Evolutionary conservation across 169 alveolate genomes (phyloP).

Genomic region (Hammondia hammondi): DNA sequence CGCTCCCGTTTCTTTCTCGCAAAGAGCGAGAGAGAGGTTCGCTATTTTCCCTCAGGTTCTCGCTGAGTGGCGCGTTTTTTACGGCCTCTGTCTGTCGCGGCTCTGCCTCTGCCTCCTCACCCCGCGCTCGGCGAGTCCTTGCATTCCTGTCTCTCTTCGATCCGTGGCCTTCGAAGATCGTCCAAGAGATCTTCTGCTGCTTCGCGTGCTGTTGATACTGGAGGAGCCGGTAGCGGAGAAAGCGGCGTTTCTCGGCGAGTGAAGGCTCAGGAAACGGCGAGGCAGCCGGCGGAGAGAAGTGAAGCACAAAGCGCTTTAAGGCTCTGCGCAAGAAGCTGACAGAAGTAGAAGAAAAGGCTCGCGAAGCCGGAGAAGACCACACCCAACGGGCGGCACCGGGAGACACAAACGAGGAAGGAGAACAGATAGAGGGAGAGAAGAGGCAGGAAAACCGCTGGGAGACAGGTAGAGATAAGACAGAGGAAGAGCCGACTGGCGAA

Average conservation of each 20-base stretch:
- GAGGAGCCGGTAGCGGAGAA: slow-evolving; percentile 39
- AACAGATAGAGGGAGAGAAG: neutral
- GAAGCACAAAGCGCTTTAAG: neutral
- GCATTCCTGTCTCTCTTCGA: too few species aligned
- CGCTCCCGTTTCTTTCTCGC: too few species aligned
- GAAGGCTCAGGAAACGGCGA: slow-evolving; percentile 7
- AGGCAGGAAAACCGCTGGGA: neutral
- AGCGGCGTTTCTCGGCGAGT: neutral
- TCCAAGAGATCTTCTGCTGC: neutral
- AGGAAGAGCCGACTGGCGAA: neutral
- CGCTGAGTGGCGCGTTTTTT: too few species aligned
- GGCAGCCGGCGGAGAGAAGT: slow-evolving; percentile 4
- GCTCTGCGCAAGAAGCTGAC: neutral
- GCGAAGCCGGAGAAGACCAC: neutral
- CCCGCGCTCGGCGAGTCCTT: too few species aligned
- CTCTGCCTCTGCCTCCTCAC: neutral
- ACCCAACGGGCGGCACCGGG: neutral
- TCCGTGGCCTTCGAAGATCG: neutral
- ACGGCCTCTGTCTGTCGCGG: neutral
- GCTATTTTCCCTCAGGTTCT: too few species aligned
- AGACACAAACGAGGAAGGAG: neutral
- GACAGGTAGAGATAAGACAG: neutral
- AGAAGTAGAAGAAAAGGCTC: neutral
- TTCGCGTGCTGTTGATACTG: slow-evolving; percentile 14
- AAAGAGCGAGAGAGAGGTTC: too few species aligned